Percentiles rank a stretch among this genome's conserved stretches.
These are phyloP conservation scores for Alternaria metachromatica DNA, from an alignment of 2,329 filamentous ascomycete species.

Conservation along the genomic window DNA sequence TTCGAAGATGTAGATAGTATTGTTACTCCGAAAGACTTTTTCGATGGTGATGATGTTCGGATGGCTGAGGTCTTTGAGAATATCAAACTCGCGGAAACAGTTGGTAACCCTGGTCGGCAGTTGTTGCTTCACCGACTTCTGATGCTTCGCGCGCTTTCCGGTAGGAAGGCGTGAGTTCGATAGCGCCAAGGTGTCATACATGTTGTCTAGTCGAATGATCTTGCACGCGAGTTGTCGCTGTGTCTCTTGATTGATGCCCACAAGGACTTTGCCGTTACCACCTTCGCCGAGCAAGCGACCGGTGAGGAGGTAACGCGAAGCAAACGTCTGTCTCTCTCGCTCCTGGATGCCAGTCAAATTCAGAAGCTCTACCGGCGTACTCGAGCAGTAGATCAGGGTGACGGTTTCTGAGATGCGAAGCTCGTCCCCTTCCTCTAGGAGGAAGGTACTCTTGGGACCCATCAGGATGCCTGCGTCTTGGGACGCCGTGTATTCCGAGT, in stretches of 20 bases:
- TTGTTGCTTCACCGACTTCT: slow-evolving; percentile 13
- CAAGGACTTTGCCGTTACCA: slow-evolving; percentile 60
- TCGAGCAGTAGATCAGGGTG: slow-evolving; percentile 36
- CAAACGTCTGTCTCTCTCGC: slow-evolving; percentile 54
- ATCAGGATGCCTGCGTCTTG: slow-evolving; percentile 39
- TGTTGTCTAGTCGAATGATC: slow-evolving; percentile 60
- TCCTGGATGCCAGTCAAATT: slow-evolving; percentile 32
- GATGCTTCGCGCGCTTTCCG: neutral
- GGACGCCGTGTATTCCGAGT: slow-evolving; percentile 26
- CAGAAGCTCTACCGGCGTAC: slow-evolving; percentile 4
- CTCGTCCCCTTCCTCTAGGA: slow-evolving; percentile 54
- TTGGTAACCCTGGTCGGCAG: slow-evolving; percentile 34
- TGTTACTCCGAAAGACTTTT: slow-evolving; percentile 61
- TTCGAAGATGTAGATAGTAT: slow-evolving; percentile 66
- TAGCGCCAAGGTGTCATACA: slow-evolving; percentile 16
- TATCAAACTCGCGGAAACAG: slow-evolving; percentile 52
- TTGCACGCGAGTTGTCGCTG: slow-evolving; percentile 73
- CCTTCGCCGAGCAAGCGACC: slow-evolving; percentile 62
- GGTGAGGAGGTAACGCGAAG: slow-evolving; percentile 57
- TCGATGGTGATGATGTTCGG: slow-evolving; percentile 67
- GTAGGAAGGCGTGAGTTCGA: slow-evolving; percentile 14
- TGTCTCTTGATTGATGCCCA: slow-evolving; percentile 60
- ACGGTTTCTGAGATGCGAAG: slow-evolving; percentile 44
- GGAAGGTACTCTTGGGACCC: slow-evolving; percentile 45
- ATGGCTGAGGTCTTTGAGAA: slow-evolving; percentile 62